Evolutionary conservation across 2,329 filamentous ascomycete species (phyloP).

Genomic region (Hypoxylon sp.): DNA sequence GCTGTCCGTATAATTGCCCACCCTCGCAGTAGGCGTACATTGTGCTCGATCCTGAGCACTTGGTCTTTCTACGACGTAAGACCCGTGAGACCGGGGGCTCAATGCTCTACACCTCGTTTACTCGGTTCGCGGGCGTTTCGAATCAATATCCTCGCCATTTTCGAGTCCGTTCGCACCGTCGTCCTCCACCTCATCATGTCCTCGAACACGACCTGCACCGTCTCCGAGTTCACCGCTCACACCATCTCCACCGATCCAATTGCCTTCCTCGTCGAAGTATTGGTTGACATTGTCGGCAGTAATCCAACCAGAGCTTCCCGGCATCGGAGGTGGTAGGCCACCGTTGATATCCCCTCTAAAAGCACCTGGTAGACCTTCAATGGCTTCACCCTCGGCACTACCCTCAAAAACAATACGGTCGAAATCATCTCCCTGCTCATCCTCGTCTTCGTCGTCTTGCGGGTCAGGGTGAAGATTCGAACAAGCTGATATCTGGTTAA

Average conservation of each 20-base stretch:
- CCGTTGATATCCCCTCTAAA: constrained; percentile 62
- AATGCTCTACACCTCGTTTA: constrained; percentile 23
- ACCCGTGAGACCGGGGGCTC: background rate
- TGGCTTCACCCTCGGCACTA: constrained; percentile 59
- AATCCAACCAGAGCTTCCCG: constrained; percentile 85
- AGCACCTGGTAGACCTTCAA: constrained; percentile 70
- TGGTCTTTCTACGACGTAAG: background rate
- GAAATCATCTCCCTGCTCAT: constrained; percentile 62
- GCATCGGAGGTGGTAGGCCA: constrained; percentile 73
- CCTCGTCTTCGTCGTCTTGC: constrained; percentile 68
- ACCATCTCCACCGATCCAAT: constrained; percentile 72
- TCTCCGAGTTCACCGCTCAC: constrained; percentile 69
- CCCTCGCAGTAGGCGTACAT: background rate
- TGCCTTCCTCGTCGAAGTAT: constrained; percentile 84
- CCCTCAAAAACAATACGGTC: constrained; percentile 70
- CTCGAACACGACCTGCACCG: constrained; percentile 71
- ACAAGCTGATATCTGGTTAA: constrained; percentile 78
- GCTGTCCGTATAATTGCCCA: background rate
- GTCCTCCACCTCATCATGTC: constrained; percentile 65
- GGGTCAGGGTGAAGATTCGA: constrained; percentile 82
- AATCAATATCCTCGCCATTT: constrained; percentile 54
- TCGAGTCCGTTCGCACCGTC: constrained; percentile 60
- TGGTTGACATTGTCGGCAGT: constrained; percentile 91
- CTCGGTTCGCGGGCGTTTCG: constrained; percentile 52
- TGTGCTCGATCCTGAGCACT: background rate